Evolutionary conservation across 2,329 filamentous ascomycete genomes (phyloP).

Genomic region (Fusarium vanettenii): DNA sequence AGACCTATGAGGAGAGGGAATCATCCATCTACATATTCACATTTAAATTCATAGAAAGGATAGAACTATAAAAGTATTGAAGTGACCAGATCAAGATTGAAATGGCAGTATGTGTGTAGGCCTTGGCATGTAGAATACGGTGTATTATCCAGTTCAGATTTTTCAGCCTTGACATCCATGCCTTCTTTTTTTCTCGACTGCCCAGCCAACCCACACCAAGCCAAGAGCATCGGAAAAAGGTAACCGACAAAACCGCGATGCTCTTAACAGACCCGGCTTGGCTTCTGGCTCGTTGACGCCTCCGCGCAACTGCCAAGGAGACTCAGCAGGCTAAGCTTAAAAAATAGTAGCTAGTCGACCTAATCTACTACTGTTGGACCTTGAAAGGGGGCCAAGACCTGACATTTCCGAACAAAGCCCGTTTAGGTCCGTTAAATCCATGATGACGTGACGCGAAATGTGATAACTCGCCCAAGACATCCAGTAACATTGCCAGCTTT

Average conservation of each 20-base stretch:
- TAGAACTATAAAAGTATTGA: background rate
- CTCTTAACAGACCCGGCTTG: background rate
- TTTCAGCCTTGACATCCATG: background rate
- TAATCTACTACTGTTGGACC: background rate
- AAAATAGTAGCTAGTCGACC: background rate
- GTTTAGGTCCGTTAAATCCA: background rate
- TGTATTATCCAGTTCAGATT: background rate
- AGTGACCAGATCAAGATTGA: background rate
- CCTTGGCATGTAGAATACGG: background rate
- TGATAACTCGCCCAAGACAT: background rate
- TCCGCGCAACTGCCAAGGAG: background rate
- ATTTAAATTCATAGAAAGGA: background rate
- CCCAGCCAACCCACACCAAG: background rate
- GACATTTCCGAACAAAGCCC: background rate
- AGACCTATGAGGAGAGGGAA: background rate
- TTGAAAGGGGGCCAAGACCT: background rate
- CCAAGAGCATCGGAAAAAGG: background rate
- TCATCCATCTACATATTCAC: background rate
- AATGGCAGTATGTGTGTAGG: background rate
- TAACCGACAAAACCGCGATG: background rate
- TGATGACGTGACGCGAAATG: background rate
- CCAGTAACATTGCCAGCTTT: background rate
- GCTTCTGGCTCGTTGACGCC: background rate
- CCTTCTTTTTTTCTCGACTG: background rate
- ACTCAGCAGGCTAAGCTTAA: background rate